Percentiles rank a stretch among this genome's conserved stretches.
phyloP scores from a whole-genome alignment of 805 yeast species.

The Cyberlindnera maritima region DNA sequence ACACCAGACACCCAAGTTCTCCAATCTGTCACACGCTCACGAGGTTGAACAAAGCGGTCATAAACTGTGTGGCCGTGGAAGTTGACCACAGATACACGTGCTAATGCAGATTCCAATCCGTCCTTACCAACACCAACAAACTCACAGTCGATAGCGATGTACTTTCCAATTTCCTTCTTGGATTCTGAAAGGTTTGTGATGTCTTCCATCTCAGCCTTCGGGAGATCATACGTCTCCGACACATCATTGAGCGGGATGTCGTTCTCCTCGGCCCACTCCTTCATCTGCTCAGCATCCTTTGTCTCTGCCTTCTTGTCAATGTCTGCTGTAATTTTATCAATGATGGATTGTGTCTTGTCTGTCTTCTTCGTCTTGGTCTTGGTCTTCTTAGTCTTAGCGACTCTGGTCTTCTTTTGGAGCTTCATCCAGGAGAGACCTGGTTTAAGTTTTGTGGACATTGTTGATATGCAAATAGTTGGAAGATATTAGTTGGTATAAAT shows the following conservation, averaged over 20 bases:
- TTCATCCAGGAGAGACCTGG: constrained; percentile 24
- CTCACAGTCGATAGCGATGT: constrained; percentile 86
- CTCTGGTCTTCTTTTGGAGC: constrained; percentile 15
- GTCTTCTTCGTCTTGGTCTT: constrained; percentile 1
- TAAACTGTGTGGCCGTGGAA: constrained; percentile 69
- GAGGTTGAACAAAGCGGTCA: constrained; percentile 76
- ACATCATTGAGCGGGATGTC: constrained; percentile 26
- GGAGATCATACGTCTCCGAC: constrained; percentile 21
- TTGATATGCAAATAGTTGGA: background rate
- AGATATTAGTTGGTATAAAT: too few species aligned
- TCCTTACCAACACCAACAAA: constrained; percentile 87
- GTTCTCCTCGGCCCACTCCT: constrained; percentile 29
- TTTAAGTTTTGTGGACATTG: constrained; percentile 13
- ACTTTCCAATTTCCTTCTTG: constrained; percentile 60
- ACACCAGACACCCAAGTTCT: constrained; percentile 92
- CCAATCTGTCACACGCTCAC: constrained; percentile 80
- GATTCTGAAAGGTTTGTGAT: constrained; percentile 22
- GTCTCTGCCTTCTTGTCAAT: constrained; percentile 14
- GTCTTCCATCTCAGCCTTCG: constrained; percentile 9
- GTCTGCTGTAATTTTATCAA: constrained; percentile 16
- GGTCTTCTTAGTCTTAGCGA: constrained; percentile 8
- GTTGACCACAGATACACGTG: constrained; percentile 85
- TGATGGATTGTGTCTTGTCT: constrained; percentile 14
- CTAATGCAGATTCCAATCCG: constrained; percentile 69
- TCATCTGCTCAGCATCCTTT: constrained; percentile 5